Base-by-base conservation (phyloP, 1,139 yeast species). In the Arxiozyma bovina region DNA sequence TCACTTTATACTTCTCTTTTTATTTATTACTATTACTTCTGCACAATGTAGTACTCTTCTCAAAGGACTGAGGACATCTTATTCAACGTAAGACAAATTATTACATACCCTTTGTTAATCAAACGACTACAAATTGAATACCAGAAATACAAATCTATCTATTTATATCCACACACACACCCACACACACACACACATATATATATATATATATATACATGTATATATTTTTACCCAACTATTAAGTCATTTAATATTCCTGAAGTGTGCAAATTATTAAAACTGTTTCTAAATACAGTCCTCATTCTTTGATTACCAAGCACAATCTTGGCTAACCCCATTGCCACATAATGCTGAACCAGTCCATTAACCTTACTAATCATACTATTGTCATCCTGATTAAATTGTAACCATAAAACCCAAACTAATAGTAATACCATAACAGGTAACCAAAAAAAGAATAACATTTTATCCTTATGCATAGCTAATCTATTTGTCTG, bases 391-490 rank as follows among this genome's bases (percentile, higher is more conserved):
- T 62, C 64, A 21, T 72, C 76, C 5, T 42, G 34, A 44, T 87
- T 85, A 65, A 82, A 75, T 44, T 77, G 75, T 54, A 77, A 70
- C 42, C 82, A 71, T 49, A 82, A 70, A 63, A 81, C 75, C 53
- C 80, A 71, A 1, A 84, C 77, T 3, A 81, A 60, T 23, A 82
- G 74, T 50, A 77, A 57, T 41, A 85, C 63, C 68, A 85, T 74
- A 43, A 83, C 75, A 27, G 94, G 94, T 57, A 86, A 71, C 97
- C 97, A 90, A 76, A 90, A 90, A 66, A 89, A 86, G 55, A 89
- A 73, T 62, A 90, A 75, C 88, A 89, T 86, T 64, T 83, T 86
- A 70, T 90, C 97, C 63, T 89, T 85, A 61, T 81, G 83, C 60
- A 87, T 81, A 27, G 52, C 53, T 41, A 84, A 78, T 67, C 83